Base-by-base conservation (phyloP, 345 rosid species). In the Corchorus olitorius region DNA sequence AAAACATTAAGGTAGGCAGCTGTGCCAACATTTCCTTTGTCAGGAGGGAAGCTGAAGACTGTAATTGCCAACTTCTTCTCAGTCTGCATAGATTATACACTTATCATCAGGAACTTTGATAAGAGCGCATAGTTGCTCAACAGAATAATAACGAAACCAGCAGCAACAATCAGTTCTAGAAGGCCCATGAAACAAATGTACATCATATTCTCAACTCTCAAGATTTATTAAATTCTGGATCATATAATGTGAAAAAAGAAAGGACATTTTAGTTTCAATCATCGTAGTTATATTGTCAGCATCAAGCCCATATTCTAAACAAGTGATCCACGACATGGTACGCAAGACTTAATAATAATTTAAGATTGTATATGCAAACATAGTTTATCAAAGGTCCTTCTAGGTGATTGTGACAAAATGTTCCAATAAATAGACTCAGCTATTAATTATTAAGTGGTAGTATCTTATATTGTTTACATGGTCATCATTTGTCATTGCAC, bases 11-110 rank as follows among this genome's bases (percentile, higher is more conserved):
- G 96, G 87, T 96, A 93, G 13, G 99, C 99, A 27, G 98, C 98
- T 27, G 98, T 87, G 15, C 99, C 99, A 22, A 96, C 90, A 68
- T 96, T 96, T 54, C 99, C 99, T 80, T 96, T 96, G 82, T 96
- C 98, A 1, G 99, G 98, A 78, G 99, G 99, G 84, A 95, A 95
- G 84, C 98, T 95, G 89, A 95, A 95, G 78, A 95, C 99, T 7
- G 99, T 95, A 80, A 96, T 92, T 11, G 99, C 98, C 7, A 96
- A 74, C 82, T 79, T 92, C 91, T 93, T 96, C 86, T 89, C 97
- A 8, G 91, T 85, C 99, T 95, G 97, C 84, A 77, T 9, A 67
- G 64, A 37, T 27, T 52, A 78, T 53, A 20, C 22, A 9, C 45
- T 78, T 65, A 73, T 77, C 55, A 81, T 41, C 63, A 82, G 15